Evolutionary conservation across 176 grass and related monocot genomes (phyloP).

Genomic region (Oryza longistaminata): DNA sequence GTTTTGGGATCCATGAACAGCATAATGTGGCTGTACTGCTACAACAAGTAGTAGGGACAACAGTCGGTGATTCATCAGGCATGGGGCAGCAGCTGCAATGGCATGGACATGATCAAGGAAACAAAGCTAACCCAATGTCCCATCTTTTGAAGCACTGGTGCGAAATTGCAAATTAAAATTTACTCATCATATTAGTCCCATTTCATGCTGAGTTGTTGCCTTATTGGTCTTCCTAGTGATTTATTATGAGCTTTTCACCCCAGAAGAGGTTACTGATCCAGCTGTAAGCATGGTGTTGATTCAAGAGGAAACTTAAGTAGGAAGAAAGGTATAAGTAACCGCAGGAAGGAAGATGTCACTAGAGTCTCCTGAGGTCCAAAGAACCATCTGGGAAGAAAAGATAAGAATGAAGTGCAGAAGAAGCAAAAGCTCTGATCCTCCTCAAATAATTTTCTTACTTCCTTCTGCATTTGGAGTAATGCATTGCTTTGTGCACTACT

Average conservation of each 20-base stretch:
- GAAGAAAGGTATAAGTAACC: constrained; percentile 60
- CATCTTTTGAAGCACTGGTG: neutral
- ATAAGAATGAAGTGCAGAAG: constrained; percentile 54
- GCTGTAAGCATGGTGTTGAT: constrained; percentile 30
- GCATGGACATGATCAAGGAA: neutral
- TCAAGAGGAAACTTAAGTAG: constrained; percentile 26
- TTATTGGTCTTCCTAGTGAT: neutral
- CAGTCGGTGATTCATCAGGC: neutral
- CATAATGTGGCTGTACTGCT: constrained; percentile 23
- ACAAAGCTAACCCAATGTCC: neutral
- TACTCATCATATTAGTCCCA: neutral
- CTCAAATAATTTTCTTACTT: constrained; percentile 19
- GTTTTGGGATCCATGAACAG: constrained; percentile 32
- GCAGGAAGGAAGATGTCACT: constrained; percentile 46
- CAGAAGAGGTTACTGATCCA: neutral
- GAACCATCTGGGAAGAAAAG: constrained; percentile 54
- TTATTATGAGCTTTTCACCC: constrained; percentile 5
- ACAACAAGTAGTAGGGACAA: neutral
- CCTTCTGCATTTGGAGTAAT: constrained; percentile 17
- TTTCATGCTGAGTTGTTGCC: neutral
- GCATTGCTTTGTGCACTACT: constrained; percentile 41
- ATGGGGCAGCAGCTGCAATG: neutral
- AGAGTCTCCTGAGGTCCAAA: constrained; percentile 24
- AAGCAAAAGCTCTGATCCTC: constrained; percentile 43
- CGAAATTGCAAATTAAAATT: neutral